Evolutionary conservation across 2,329 filamentous ascomycete species (phyloP), one percentile per base, ranked within the genome.

Genomic region (Fusarium beomiforme): DNA sequence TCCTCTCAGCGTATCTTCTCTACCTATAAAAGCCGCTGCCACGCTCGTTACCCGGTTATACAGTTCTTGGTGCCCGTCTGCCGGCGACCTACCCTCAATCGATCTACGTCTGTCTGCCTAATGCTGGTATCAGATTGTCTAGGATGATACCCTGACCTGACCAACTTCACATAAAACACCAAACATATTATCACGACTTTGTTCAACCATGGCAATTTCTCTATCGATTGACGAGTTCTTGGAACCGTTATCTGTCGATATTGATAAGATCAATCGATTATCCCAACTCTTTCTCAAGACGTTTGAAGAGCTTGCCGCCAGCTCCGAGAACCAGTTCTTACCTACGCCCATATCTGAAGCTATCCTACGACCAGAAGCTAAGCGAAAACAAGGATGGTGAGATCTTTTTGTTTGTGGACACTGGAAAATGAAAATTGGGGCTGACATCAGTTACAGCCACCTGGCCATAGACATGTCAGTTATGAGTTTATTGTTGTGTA

Each of bases 391-490:
- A 64, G 84, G 85, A 77, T 79, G 86, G 88, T 87, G 81, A 81
- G 88, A 81, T 19, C n/a, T n/a, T 33, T 10, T 49, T 37, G 31
- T 23, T 21, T 13, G 3, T 23, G 24, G 9, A 13, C 36, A 37
- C 16, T 34, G 5, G 13, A 16, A 23, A 31, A 13, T 39, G 6
- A 16, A 29, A 13, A 11, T 14, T 14, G 53, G 23, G n/a, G 55
- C 71, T 76, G 53, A 76, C 61, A 51, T 39, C 13, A 49, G 24
- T 44, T 46, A 24, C 73, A 90, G 88, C 69, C 86, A 88, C 80
- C 85, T 87, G 70, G 90, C 85, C 63, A 90, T 90, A 80, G 91
- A 89, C 81, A 90, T 89, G 90, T 92, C 81, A 85, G 87, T 75
- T 29, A 31, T 44, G 9, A 46, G 39, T n/a, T 23, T 26, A 51